These are phyloP conservation scores for Malus asiatica DNA, from an alignment of 306 rosid genomes.

Conservation along the genomic window DNA sequence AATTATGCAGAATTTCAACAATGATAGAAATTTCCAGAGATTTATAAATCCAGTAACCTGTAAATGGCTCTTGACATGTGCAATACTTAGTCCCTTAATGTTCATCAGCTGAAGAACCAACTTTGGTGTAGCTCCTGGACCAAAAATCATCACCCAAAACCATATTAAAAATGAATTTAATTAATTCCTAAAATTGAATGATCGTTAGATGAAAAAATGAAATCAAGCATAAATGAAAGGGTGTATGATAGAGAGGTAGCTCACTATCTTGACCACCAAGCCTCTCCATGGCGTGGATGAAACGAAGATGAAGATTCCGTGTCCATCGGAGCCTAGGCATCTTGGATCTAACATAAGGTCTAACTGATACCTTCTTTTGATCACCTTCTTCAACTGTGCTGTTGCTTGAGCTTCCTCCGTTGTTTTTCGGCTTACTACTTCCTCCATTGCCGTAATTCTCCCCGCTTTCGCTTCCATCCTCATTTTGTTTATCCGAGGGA, in stretches of 20 bases:
- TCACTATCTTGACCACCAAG: constrained; percentile 96
- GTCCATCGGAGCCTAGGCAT: constrained; percentile 90
- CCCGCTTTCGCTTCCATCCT: constrained; percentile 34
- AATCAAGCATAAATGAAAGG: not conserved
- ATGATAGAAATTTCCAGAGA: not conserved
- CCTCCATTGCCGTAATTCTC: constrained; percentile 24
- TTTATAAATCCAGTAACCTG: constrained; percentile 41
- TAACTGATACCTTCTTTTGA: constrained; percentile 43
- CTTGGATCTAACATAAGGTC: constrained; percentile 96
- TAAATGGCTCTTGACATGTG: constrained; percentile 97
- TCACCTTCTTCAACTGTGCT: constrained; percentile 81
- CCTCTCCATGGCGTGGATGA: constrained; percentile 79
- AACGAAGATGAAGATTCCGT: constrained; percentile 84
- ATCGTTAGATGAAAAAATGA: not conserved
- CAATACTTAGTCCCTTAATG: constrained; percentile 82
- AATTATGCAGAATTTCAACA: not conserved
- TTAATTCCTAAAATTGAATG: not conserved
- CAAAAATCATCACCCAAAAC: not conserved
- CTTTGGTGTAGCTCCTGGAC: constrained; percentile 91
- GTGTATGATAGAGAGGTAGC: constrained; percentile 3
- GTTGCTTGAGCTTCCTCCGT: constrained; percentile 79
- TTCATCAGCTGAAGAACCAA: constrained; percentile 96
- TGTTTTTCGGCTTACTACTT: constrained; percentile 9
- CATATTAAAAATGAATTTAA: not conserved
- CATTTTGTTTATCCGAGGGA: constrained; percentile 17